phyloP scores from a whole-genome alignment of 139 green algal genomes.

The Chlorella sp. region DNA sequence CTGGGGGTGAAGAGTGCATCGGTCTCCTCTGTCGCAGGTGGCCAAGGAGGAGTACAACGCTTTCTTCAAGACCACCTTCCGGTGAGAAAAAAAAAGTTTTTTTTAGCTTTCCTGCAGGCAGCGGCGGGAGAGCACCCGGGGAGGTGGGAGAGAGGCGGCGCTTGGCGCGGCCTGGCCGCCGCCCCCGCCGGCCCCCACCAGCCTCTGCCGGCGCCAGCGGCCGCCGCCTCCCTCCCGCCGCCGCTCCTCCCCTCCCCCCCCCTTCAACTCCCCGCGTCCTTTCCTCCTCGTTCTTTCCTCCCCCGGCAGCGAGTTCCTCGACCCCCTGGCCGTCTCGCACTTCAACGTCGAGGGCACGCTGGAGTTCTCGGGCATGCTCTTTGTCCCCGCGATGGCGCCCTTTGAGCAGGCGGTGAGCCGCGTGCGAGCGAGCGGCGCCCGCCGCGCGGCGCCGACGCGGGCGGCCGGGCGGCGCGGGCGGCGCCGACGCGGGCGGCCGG shows the following conservation, averaged over 20 bases:
- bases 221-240: too few relatives aligned
- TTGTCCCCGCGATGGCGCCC: conserved; percentile 95
- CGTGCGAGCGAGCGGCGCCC: too few relatives aligned
- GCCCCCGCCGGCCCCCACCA: too few relatives aligned
- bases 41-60: conserved; percentile 88
- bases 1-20: too few relatives aligned
- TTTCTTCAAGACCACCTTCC: conserved; percentile 95
- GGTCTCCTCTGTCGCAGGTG: too few relatives aligned
- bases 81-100: too few relatives aligned
- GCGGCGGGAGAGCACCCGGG: neutral
- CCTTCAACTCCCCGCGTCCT: neutral
- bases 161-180: too few relatives aligned
- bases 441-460: too few relatives aligned
- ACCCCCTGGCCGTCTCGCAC: conserved; percentile 75
- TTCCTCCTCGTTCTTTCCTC: conserved; percentile 30
- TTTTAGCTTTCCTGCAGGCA: neutral
- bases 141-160: neutral
- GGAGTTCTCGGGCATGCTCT: conserved; percentile 95
- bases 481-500: too few relatives aligned
- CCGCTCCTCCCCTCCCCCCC: neutral
- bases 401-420: too few relatives aligned
- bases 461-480: too few relatives aligned
- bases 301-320: conserved; percentile 79
- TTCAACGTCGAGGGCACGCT: conserved; percentile 95
- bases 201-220: too few relatives aligned